phyloP scores from a whole-genome alignment of 140 eudicot genomes.

The Anethum foeniculum region DNA sequence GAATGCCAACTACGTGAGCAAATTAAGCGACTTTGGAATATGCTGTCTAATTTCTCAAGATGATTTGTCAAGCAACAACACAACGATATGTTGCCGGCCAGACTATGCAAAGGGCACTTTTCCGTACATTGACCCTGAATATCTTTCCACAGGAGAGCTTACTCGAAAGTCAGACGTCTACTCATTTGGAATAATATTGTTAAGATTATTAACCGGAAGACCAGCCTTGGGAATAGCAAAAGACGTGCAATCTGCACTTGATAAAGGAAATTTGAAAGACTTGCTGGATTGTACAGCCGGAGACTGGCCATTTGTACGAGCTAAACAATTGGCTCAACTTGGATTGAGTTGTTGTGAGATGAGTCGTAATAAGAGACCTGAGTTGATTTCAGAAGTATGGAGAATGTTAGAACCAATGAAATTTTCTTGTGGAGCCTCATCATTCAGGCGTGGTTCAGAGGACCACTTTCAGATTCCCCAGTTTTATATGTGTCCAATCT shows the following conservation, averaged over 20 bases:
- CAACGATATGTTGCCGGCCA: slow-evolving; percentile 43
- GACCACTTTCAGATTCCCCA: slow-evolving; percentile 48
- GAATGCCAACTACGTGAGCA: slow-evolving; percentile 52
- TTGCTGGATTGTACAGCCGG: slow-evolving; percentile 88
- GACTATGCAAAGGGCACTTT: slow-evolving; percentile 62
- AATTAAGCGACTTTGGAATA: slow-evolving; percentile 78
- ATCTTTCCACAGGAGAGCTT: slow-evolving; percentile 69
- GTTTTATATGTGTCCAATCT: slow-evolving; percentile 75
- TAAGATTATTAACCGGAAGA: slow-evolving; percentile 68
- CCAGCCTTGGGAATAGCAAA: slow-evolving; percentile 49
- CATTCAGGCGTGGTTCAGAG: slow-evolving; percentile 30
- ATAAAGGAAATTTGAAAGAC: slow-evolving; percentile 47
- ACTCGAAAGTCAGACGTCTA: slow-evolving; percentile 73
- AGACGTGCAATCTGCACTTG: slow-evolving; percentile 64
- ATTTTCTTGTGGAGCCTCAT: slow-evolving; percentile 54
- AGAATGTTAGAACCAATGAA: slow-evolving; percentile 77
- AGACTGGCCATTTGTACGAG: slow-evolving; percentile 96
- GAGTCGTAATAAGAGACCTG: slow-evolving; percentile 49
- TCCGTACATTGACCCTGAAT: slow-evolving; percentile 79
- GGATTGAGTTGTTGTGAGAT: slow-evolving; percentile 67
- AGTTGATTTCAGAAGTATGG: slow-evolving; percentile 72
- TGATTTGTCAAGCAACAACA: slow-evolving; percentile 41
- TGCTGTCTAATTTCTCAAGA: slow-evolving; percentile 42
- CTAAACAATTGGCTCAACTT: slow-evolving; percentile 72
- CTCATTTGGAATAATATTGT: slow-evolving; percentile 72